Conservation (phyloP, 75 land plant species). For the Cunninghamia lanceolata region DNA sequence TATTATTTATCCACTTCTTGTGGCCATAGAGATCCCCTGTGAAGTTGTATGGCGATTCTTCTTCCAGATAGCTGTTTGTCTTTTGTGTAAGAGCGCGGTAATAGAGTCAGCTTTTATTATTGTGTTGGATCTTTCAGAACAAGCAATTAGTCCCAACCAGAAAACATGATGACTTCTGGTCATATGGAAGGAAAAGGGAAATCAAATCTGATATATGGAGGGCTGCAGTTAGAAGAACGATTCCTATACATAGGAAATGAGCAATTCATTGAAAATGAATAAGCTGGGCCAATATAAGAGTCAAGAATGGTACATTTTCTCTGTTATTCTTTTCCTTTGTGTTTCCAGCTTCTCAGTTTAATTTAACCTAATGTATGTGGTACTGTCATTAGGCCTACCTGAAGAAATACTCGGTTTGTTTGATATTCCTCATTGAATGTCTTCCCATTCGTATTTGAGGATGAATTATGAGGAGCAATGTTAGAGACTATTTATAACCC, state of each 20-base stretch:
- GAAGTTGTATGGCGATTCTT: not conserved
- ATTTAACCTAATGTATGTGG: not conserved
- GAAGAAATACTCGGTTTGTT: not conserved
- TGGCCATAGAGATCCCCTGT: not conserved
- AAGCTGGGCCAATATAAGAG: not conserved
- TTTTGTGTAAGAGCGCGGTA: not conserved
- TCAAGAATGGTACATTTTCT: not conserved
- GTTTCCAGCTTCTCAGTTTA: not conserved
- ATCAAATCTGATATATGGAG: not conserved
- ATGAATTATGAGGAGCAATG: not conserved
- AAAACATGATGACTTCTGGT: not conserved
- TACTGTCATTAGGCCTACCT: not conserved
- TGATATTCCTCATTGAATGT: not conserved
- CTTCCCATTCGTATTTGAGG: not conserved
- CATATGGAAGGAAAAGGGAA: not conserved
- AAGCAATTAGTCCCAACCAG: not conserved
- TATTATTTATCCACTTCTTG: not conserved
- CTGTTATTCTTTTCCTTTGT: not conserved
- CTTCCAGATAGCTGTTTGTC: not conserved
- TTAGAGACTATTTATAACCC: not conserved
- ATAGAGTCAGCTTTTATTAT: not conserved
- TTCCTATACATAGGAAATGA: not conserved
- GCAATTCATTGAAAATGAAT: not conserved
- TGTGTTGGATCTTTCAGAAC: not conserved
- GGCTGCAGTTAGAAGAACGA: not conserved